phyloP scores from a whole-genome alignment of 2,329 filamentous ascomycete genomes.

The Hortaea sp. region DNA sequence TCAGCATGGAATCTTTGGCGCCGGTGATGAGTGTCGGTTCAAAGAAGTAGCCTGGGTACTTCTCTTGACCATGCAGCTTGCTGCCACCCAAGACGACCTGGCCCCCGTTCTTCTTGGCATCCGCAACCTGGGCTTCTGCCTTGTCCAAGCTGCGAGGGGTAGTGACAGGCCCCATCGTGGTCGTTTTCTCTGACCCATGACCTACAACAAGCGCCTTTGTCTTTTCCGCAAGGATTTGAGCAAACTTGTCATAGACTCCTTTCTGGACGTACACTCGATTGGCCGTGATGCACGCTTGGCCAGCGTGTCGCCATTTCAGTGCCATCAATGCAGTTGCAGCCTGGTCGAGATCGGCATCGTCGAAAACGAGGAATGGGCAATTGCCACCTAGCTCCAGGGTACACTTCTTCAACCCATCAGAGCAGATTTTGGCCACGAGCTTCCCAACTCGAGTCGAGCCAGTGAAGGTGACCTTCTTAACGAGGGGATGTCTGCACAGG shows the following conservation, averaged over 20 bases:
- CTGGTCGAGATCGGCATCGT: conserved; percentile 52
- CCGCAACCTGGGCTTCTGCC: conserved; percentile 45
- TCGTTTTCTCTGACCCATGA: conserved; percentile 48
- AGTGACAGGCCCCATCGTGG: conserved; percentile 52
- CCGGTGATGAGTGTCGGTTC: conserved; percentile 55
- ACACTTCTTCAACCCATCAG: conserved; percentile 52
- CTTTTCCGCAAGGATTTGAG: conserved; percentile 43
- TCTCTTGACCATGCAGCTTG: conserved; percentile 30
- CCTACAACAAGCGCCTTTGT: conserved; percentile 49
- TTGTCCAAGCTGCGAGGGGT: conserved; percentile 48
- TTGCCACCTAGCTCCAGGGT: conserved; percentile 57
- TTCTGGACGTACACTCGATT: conserved; percentile 57
- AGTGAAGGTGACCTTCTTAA: conserved; percentile 55
- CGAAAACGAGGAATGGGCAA: conserved; percentile 55
- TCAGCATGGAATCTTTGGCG: conserved; percentile 49
- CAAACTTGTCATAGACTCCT: conserved; percentile 52
- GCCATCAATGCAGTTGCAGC: conserved; percentile 39
- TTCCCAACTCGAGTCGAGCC: conserved; percentile 52
- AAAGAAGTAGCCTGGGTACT: conserved; percentile 53
- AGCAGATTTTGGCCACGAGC: conserved; percentile 49
- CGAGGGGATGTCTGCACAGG: conserved; percentile 46
- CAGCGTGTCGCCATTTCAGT: conserved; percentile 50
- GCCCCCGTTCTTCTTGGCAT: conserved; percentile 54
- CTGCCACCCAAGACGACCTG: conserved; percentile 53
- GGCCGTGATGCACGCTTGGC: conserved; percentile 55